A percentile compares a stretch with the other conserved stretches of the same genome.
phyloP scores from a whole-genome alignment of 169 alveolate species.

The Amoebophrya sp. region DNA sequence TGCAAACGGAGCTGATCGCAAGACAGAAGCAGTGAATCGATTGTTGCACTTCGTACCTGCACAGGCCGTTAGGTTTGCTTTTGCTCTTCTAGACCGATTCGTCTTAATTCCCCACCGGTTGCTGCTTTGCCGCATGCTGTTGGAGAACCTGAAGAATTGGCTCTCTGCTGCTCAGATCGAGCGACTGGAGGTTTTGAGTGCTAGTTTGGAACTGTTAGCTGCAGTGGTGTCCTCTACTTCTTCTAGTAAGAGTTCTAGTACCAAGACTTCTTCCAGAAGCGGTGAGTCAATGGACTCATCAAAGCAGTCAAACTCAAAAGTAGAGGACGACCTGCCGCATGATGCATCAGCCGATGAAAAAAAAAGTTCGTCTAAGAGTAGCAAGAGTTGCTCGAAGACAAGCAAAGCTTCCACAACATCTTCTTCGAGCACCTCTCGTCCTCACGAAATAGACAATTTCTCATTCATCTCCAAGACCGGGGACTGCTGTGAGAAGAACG shows the following conservation, averaged over 20 bases:
- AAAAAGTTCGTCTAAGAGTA: not conserved
- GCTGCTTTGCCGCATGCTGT: slow-evolving; percentile 38
- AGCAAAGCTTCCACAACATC: too few relatives aligned
- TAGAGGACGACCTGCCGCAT: too few relatives aligned
- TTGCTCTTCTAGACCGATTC: slow-evolving; percentile 24
- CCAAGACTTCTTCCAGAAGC: too few relatives aligned
- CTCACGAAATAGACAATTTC: not conserved
- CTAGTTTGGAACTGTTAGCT: slow-evolving; percentile 40
- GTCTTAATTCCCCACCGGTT: slow-evolving; percentile 29
- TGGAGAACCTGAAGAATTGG: not conserved
- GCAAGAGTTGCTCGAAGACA: too few relatives aligned
- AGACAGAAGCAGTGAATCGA: slow-evolving; percentile 31
- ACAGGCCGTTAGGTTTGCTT: slow-evolving; percentile 12
- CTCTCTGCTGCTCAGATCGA: slow-evolving; percentile 5
- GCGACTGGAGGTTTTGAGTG: slow-evolving; percentile 30
- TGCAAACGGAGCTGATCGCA: not conserved
- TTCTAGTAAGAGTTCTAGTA: not conserved
- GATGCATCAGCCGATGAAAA: too few relatives aligned
- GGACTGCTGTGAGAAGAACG: too few relatives aligned
- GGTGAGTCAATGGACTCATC: too few relatives aligned
- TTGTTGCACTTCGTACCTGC: slow-evolving; percentile 21
- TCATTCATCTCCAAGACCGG: too few relatives aligned
- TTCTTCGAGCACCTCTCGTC: not conserved
- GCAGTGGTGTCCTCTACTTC: slow-evolving; percentile 23
- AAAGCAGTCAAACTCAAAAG: too few relatives aligned